These are phyloP conservation scores for Apostasia shenzhenica DNA, from an alignment of 106 monocot genomes.

Conservation along the genomic window DNA sequence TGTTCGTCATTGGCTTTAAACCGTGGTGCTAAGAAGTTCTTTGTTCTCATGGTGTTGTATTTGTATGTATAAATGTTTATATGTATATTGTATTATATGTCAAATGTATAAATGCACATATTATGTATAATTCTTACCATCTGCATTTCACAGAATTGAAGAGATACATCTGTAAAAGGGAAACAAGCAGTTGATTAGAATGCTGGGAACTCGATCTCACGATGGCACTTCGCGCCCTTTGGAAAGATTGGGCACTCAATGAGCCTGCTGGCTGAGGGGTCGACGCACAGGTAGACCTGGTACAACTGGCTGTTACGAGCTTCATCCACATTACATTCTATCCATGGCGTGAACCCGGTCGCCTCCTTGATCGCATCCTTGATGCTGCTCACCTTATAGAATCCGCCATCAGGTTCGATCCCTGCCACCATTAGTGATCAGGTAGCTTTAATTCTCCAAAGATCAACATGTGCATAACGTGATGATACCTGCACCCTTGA, in stretches of 20 bases:
- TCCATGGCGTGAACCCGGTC: conserved; percentile 26
- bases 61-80: too few species aligned
- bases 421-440: not conserved
- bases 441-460: too few species aligned
- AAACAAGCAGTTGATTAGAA: conserved; percentile 10
- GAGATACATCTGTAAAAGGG: too few species aligned
- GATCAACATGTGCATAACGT: too few species aligned
- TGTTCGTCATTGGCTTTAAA: too few species aligned
- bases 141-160: too few species aligned
- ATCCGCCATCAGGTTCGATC: conserved; percentile 19
- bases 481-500: conserved; percentile 19
- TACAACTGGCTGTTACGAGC: conserved; percentile 33
- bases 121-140: too few species aligned
- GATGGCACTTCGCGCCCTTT: conserved; percentile 14
- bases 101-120: too few species aligned
- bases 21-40: too few species aligned
- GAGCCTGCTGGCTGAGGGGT: conserved; percentile 19
- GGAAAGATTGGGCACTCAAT: conserved; percentile 39
- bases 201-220: conserved; percentile 27
- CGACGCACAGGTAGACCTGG: conserved; percentile 48
- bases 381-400: conserved; percentile 23
- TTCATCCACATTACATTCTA: conserved; percentile 45
- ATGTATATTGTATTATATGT: too few species aligned
- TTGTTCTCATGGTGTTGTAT: too few species aligned
- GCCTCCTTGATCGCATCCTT: conserved; percentile 20